Percentiles rank a stretch among this genome's conserved stretches.
Conservation (phyloP, 768 basidiomycete species). For the Erythrobasidium yunnanense region DNA sequence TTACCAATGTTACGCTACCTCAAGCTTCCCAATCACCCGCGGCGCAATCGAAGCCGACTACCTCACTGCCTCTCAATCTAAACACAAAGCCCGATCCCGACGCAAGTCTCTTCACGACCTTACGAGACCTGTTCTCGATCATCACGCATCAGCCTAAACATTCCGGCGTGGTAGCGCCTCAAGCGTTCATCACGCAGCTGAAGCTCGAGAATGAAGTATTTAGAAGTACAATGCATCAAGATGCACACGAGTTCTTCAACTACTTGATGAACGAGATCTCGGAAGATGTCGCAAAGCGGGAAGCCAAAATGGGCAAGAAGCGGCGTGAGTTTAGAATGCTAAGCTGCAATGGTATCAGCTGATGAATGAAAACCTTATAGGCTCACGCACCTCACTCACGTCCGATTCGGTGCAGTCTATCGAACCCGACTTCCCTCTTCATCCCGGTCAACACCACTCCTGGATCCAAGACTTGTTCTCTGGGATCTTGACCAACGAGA, state of each 20-base stretch:
- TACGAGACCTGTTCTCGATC: constrained; percentile 77
- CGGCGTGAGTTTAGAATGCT: constrained; percentile 48
- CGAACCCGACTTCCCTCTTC: constrained; percentile 38
- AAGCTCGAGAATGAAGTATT: constrained; percentile 87
- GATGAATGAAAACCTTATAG: neutral
- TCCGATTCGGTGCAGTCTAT: constrained; percentile 2
- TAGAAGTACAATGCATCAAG: constrained; percentile 84
- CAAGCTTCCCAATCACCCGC: neutral
- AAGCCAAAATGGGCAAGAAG: constrained; percentile 40
- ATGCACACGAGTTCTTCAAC: constrained; percentile 96
- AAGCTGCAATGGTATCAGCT: constrained; percentile 22
- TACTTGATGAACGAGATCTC: constrained; percentile 84
- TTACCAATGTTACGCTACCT: neutral
- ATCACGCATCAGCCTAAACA: constrained; percentile 69
- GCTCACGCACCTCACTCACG: neutral
- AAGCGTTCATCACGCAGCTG: constrained; percentile 84
- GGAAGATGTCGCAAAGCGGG: constrained; percentile 46
- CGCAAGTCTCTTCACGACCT: constrained; percentile 72
- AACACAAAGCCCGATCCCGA: neutral
- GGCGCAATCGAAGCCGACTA: constrained; percentile 11
- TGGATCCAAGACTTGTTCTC: constrained; percentile 88
- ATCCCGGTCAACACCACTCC: constrained; percentile 44
- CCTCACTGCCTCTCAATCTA: constrained; percentile 18
- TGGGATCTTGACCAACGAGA: constrained; percentile 89
- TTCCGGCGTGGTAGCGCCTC: constrained; percentile 76